A percentile compares a stretch with the other conserved stretches of the same genome.
Evolutionary conservation across 768 basidiomycete genomes (phyloP).

Genomic region (Tulasnella sp.): DNA sequence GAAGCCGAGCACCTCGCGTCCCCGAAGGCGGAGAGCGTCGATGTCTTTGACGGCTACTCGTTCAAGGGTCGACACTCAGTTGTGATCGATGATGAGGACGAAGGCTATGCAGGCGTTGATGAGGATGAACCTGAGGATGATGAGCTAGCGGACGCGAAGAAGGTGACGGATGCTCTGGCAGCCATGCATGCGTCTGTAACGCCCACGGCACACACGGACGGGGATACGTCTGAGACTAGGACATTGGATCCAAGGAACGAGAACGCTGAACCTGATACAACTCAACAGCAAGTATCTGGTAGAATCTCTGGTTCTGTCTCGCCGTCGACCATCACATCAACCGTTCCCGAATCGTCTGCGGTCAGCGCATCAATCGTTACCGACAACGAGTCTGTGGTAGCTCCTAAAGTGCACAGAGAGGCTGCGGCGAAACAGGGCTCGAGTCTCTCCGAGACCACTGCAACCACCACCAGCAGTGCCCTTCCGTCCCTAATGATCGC

Average conservation of each 20-base stretch:
- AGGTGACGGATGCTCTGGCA: constrained; percentile 5
- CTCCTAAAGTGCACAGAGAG: constrained; percentile 30
- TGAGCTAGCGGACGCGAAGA: constrained; percentile 17
- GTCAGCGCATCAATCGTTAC: constrained; percentile 9
- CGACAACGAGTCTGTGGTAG: constrained; percentile 19
- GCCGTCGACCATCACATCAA: constrained; percentile 13
- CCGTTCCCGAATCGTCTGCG: constrained; percentile 2
- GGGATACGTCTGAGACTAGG: constrained; percentile 1
- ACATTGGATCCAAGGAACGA: constrained; percentile 1
- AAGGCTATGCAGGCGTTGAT: constrained; percentile 35
- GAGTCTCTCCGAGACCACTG: constrained; percentile 15
- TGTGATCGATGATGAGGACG: constrained; percentile 60
- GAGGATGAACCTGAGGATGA: constrained; percentile 37
- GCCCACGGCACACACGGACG: constrained; percentile 12
- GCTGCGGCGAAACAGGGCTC: not conserved
- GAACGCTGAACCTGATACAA: not conserved
- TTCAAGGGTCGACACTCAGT: constrained; percentile 82
- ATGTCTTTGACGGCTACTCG: constrained; percentile 90
- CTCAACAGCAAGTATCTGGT: not conserved
- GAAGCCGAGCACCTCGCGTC: constrained; percentile 2
- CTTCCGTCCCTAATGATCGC: constrained; percentile 8
- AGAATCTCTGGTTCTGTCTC: not conserved
- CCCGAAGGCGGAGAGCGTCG: constrained; percentile 28
- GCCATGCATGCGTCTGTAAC: not conserved
- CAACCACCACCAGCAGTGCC: constrained; percentile 1